phyloP scores from a whole-genome alignment of 345 rosid genomes.

The Garcia nutans region DNA sequence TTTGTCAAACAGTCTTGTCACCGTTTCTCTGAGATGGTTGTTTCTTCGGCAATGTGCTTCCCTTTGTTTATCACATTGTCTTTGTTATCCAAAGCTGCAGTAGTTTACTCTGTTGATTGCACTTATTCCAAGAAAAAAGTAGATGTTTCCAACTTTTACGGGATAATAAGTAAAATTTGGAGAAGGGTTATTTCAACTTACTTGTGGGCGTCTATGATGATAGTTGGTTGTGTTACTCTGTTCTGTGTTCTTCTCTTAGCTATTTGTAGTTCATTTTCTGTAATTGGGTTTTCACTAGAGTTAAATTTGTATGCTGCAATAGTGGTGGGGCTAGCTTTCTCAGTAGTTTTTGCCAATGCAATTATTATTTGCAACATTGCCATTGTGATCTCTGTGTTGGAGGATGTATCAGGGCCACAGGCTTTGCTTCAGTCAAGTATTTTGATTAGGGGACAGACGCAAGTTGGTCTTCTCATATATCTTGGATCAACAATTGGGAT shows the following conservation, averaged over 20 bases:
- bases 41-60: constrained; percentile 69
- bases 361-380: constrained; percentile 71
- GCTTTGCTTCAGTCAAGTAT: constrained; percentile 64
- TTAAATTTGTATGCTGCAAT: constrained; percentile 56
- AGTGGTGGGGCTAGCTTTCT: constrained; percentile 59
- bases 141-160: constrained; percentile 47
- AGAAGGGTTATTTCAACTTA: constrained; percentile 62
- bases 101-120: constrained; percentile 78
- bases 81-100: constrained; percentile 64
- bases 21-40: constrained; percentile 61
- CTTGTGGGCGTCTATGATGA: constrained; percentile 61
- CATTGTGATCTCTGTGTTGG: constrained; percentile 68
- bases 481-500: constrained; percentile 80
- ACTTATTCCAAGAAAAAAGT: constrained; percentile 61
- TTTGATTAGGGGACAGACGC: constrained; percentile 82
- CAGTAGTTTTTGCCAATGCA: constrained; percentile 75
- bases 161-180: constrained; percentile 57
- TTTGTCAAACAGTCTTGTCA: constrained; percentile 62
- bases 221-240: constrained; percentile 56
- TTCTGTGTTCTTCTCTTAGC: constrained; percentile 64
- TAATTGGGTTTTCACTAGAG: constrained; percentile 54
- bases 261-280: constrained; percentile 51
- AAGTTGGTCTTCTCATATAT: constrained; percentile 79
- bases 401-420: constrained; percentile 75
- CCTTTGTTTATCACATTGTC: constrained; percentile 69